A percentile compares a stretch with the other conserved stretches of the same genome.
Conservation (phyloP, 192 early-diverging fungal genomes). For the Umbelopsis vinacea region DNA sequence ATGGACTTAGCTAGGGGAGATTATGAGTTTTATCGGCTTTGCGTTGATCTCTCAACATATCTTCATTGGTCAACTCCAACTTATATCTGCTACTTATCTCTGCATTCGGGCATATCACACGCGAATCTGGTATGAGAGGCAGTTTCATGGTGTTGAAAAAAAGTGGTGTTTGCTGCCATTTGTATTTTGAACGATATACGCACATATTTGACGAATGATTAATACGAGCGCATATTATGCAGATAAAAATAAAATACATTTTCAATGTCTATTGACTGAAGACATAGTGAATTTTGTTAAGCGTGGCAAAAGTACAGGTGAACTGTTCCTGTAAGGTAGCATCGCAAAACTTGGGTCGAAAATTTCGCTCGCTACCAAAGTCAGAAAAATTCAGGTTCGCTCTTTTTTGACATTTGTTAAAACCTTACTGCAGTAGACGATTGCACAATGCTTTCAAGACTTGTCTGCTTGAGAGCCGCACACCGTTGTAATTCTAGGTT, state of each 20-base stretch:
- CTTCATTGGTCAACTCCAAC: neutral
- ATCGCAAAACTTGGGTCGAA: too few relatives aligned
- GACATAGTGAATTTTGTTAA: too few relatives aligned
- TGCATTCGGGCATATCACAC: conserved; percentile 29
- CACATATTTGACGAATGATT: neutral
- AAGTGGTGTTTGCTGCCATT: conserved; percentile 28
- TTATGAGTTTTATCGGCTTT: conserved; percentile 27
- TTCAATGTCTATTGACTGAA: too few relatives aligned
- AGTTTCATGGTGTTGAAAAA: neutral
- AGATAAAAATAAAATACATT: too few relatives aligned
- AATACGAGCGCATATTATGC: too few relatives aligned
- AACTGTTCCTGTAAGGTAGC: too few relatives aligned
- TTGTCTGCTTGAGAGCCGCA: neutral
- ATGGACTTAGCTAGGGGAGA: conserved; percentile 30
- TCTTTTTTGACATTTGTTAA: neutral
- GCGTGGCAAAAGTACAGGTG: too few relatives aligned
- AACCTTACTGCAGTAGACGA: neutral
- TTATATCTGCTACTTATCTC: conserved; percentile 10
- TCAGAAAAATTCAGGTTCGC: neutral
- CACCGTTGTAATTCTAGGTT: neutral
- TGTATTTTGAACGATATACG: neutral
- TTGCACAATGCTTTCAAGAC: conserved; percentile 5
- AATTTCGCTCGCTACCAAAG: too few relatives aligned
- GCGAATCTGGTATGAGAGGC: conserved; percentile 25
- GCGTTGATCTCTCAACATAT: conserved; percentile 19